Percentiles rank a stretch among this genome's conserved stretches.
These are phyloP conservation scores for Ganoderma sinense DNA, from an alignment of 1,284 basidiomycete genomes.

Conservation along the genomic window DNA sequence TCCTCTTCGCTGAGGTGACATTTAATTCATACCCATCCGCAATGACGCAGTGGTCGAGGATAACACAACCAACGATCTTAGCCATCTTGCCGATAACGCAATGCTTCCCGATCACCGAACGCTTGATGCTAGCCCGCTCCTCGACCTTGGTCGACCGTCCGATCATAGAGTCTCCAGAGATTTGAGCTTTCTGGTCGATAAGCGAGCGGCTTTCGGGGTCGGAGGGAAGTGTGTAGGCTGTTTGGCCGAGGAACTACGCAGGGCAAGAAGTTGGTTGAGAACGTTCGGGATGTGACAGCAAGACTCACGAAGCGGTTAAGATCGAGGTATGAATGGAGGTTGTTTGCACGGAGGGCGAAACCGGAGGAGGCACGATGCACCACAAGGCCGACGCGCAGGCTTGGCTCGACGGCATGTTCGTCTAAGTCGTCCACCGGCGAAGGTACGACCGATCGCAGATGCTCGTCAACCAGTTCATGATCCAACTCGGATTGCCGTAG, in stretches of 20 bases:
- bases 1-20: not conserved
- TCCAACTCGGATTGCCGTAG: constrained; percentile 15
- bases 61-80: constrained; percentile 86
- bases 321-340: constrained; percentile 84
- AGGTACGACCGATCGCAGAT: constrained; percentile 43
- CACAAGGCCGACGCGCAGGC: constrained; percentile 67
- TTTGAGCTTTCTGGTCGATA: constrained; percentile 83
- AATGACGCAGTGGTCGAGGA: constrained; percentile 91
- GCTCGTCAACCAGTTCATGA: constrained; percentile 24
- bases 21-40: constrained; percentile 75
- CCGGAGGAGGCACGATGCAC: constrained; percentile 64
- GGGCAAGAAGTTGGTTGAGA: constrained; percentile 2
- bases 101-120: constrained; percentile 88
- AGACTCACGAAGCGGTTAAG: constrained; percentile 77
- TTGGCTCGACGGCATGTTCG: constrained; percentile 45
- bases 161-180: constrained; percentile 87
- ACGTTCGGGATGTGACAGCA: not conserved
- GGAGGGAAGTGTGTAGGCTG: constrained; percentile 61
- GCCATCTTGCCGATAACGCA: constrained; percentile 89
- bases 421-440: constrained; percentile 56
- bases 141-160: constrained; percentile 85
- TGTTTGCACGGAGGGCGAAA: constrained; percentile 83
- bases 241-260: constrained; percentile 57
- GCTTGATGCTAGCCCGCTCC: constrained; percentile 89
- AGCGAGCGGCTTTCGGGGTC: constrained; percentile 67